A percentile compares a stretch with the other conserved stretches of the same genome.
These are phyloP conservation scores for Hanseniaspora taiwanica DNA, from an alignment of 805 yeast genomes.

Conservation along the genomic window DNA sequence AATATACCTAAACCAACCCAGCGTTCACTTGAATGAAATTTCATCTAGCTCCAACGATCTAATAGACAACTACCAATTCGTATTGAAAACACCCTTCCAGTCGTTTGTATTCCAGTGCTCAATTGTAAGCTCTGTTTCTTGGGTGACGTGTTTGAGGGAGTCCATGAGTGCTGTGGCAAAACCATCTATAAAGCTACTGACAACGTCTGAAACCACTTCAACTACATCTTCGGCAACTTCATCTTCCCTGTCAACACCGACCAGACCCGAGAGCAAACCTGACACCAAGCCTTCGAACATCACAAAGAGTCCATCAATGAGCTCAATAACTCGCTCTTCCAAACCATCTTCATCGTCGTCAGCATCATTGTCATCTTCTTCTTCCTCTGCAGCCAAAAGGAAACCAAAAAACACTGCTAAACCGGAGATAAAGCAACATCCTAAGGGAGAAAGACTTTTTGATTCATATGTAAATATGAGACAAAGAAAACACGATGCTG, in stretches of 20 bases:
- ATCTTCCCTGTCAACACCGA: background rate
- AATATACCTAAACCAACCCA: constrained; percentile 38
- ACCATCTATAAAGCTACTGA: constrained; percentile 4
- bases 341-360: constrained; percentile 1
- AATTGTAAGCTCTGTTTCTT: constrained; percentile 34
- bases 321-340: constrained; percentile 3
- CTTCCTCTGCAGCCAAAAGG: constrained; percentile 4
- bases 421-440: constrained; percentile 2
- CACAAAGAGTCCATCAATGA: background rate
- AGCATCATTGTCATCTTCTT: constrained; percentile 4
- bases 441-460: constrained; percentile 21
- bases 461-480: constrained; percentile 22
- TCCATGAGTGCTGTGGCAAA: constrained; percentile 3
- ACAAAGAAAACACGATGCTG: constrained; percentile 8
- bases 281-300: too few species aligned
- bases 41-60: constrained; percentile 27
- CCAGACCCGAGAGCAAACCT: too few species aligned
- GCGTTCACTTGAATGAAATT: constrained; percentile 46
- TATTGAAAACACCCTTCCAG: constrained; percentile 39
- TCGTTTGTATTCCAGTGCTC: constrained; percentile 47
- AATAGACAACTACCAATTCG: constrained; percentile 33
- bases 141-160: constrained; percentile 33
- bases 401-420: background rate
- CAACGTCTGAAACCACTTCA: constrained; percentile 1
- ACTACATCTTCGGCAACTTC: constrained; percentile 1